Base-by-base conservation (phyloP, 1,139 yeast species). In the Candida sp. region DNA sequence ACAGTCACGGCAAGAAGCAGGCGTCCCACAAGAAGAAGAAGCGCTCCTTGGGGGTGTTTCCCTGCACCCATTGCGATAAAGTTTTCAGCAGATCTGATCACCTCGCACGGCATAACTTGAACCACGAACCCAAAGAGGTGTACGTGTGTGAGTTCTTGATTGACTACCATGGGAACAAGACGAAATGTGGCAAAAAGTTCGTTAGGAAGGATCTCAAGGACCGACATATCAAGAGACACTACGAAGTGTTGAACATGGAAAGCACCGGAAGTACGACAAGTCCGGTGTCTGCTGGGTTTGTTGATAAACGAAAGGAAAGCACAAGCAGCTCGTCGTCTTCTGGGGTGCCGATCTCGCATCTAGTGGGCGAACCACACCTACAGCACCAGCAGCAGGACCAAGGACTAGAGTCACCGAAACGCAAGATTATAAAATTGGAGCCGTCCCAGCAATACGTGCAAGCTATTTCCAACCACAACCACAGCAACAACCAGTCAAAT, bases 11-110 rank as follows among this genome's bases (percentile, higher is more conserved):
- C 22, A 25, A 8, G 7, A 38, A 38, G n/a, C 30, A 1, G 8
- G 11, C 22, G 1, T 17, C 17, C 2, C 8, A 47, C 7, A 44
- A 45, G 42, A 55, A 52, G 50, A 58, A 58, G 47, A 58, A 51
- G 34, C 48, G 62, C 9, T 49, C 60, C 1, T 33, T 59, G 3
- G 69, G 69, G 1, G 55, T 55, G 8, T 65, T 57, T 44, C 62
- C 65, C 0, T 65, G 69, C 54, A 58, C 60, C 3, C 63, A 68
- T 45, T 77, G 81, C 55, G 64, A 66, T 45, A 77, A 75, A 52
- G 69, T 72, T n/a, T 77, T 76, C 51, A 65, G 75, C 31, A 59
- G 81, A 27, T 67, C 76, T 0, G 81, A 77, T 57, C 81, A 77
- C 58, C 58, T 77, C 23, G 68, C 77, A 1, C 58, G 81, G 33